phyloP scores from a whole-genome alignment of 768 basidiomycete genomes.

The Ramaria rubella region DNA sequence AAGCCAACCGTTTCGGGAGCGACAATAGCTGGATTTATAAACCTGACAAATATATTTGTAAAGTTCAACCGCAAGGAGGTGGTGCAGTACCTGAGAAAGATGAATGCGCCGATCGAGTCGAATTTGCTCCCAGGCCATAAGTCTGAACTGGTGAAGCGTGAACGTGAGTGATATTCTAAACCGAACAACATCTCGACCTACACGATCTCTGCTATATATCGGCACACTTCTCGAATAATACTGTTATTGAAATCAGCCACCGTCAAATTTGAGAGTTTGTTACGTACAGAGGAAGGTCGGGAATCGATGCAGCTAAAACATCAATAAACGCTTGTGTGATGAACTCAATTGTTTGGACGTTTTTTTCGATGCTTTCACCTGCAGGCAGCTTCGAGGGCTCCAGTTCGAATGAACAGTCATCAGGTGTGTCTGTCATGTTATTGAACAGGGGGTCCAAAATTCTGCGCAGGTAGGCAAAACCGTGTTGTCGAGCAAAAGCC shows the following conservation, averaged over 20 bases:
- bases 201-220: constrained; percentile 78
- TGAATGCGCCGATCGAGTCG: constrained; percentile 81
- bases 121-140: constrained; percentile 78
- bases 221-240: constrained; percentile 81
- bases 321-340: constrained; percentile 67
- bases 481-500: constrained; percentile 79
- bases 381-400: constrained; percentile 53
- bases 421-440: constrained; percentile 65
- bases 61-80: background rate
- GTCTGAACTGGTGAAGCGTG: constrained; percentile 38
- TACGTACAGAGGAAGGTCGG: constrained; percentile 67
- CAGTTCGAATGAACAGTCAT: constrained; percentile 70
- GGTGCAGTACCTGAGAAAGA: constrained; percentile 65
- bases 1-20: constrained; percentile 81
- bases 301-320: constrained; percentile 37
- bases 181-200: constrained; percentile 34
- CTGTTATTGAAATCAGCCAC: constrained; percentile 29
- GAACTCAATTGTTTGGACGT: constrained; percentile 62
- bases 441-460: constrained; percentile 72
- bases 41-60: constrained; percentile 36
- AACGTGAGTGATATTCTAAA: background rate
- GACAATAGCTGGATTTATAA: constrained; percentile 88
- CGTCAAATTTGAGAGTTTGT: no score
- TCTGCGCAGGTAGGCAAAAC: constrained; percentile 80
- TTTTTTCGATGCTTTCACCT: constrained; percentile 48